Evolutionary conservation across 1,284 basidiomycete genomes (phyloP).

Genomic region (Amylostereum areolatum): DNA sequence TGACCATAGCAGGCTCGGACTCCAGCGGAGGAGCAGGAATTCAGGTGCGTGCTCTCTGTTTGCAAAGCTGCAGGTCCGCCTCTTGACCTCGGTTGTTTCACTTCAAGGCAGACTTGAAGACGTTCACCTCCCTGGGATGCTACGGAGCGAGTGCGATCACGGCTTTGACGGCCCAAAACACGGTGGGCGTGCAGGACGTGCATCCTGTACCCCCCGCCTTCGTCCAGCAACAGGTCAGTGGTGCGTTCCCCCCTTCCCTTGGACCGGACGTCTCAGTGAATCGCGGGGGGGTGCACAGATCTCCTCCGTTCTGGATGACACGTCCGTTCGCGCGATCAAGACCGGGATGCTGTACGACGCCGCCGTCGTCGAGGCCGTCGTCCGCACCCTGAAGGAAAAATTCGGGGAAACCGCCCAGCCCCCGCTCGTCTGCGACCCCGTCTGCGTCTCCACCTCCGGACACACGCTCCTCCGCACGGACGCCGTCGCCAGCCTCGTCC

Average conservation of each 20-base stretch:
- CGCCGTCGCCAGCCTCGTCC: slow-evolving; percentile 58
- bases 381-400: slow-evolving; percentile 35
- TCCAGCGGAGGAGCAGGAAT: slow-evolving; percentile 82
- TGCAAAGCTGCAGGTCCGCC: background rate
- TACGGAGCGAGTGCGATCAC: slow-evolving; percentile 89
- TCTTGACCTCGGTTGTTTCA: background rate
- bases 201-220: slow-evolving; percentile 64
- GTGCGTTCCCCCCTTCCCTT: slow-evolving; percentile 14
- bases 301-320: slow-evolving; percentile 68
- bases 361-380: slow-evolving; percentile 37
- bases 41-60: slow-evolving; percentile 46
- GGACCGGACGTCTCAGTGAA: background rate
- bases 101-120: slow-evolving; percentile 79
- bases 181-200: slow-evolving; percentile 74
- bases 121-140: slow-evolving; percentile 72
- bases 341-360: slow-evolving; percentile 82
- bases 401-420: slow-evolving; percentile 31
- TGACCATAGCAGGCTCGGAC: slow-evolving; percentile 9
- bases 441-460: slow-evolving; percentile 91
- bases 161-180: slow-evolving; percentile 91
- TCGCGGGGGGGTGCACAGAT: slow-evolving; percentile 59
- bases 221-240: slow-evolving; percentile 58
- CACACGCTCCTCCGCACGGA: slow-evolving; percentile 70
- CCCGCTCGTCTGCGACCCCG: slow-evolving; percentile 79
- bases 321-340: slow-evolving; percentile 75